These are phyloP conservation scores for Penicillium sp. DNA, from an alignment of 2,329 filamentous ascomycete species.

Conservation along the genomic window DNA sequence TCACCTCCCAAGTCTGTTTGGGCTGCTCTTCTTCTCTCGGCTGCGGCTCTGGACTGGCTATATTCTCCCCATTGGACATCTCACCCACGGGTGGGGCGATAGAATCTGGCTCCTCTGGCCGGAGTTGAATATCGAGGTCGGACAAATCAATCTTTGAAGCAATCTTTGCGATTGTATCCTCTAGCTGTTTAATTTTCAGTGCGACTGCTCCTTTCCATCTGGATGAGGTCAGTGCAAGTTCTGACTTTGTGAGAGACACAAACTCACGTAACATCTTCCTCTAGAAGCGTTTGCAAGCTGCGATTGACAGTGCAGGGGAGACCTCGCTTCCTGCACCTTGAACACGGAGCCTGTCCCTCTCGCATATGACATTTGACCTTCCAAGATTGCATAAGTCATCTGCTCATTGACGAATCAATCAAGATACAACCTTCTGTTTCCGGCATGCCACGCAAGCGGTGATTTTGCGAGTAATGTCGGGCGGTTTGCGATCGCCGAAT, in stretches of 20 bases:
- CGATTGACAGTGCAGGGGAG: constrained; percentile 46
- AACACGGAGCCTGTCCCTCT: constrained; percentile 41
- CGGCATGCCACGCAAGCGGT: constrained; percentile 36
- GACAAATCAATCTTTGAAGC: constrained; percentile 22
- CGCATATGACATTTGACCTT: constrained; percentile 48
- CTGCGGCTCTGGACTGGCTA: constrained; percentile 7
- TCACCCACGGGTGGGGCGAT: constrained; percentile 4
- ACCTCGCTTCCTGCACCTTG: constrained; percentile 44
- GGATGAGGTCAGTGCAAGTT: not conserved
- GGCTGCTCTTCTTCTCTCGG: constrained; percentile 20
- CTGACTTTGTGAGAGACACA: no score
- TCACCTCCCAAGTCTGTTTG: constrained; percentile 37
- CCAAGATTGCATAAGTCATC: not conserved
- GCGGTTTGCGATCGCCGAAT: constrained; percentile 39
- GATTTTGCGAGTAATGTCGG: constrained; percentile 38
- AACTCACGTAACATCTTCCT: constrained; percentile 40
- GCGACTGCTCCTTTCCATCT: constrained; percentile 47
- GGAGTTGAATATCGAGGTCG: constrained; percentile 18
- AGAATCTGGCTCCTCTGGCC: not conserved
- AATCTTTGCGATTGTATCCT: constrained; percentile 37
- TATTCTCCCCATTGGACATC: not conserved
- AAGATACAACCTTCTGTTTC: constrained; percentile 28
- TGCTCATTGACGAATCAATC: not conserved
- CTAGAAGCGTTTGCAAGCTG: constrained; percentile 46
- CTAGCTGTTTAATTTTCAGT: constrained; percentile 39